Evolutionary conservation across 1,284 basidiomycete genomes (phyloP), one percentile per base, ranked within the genome.

Genomic region (Exobasidium cylindrosporum): DNA sequence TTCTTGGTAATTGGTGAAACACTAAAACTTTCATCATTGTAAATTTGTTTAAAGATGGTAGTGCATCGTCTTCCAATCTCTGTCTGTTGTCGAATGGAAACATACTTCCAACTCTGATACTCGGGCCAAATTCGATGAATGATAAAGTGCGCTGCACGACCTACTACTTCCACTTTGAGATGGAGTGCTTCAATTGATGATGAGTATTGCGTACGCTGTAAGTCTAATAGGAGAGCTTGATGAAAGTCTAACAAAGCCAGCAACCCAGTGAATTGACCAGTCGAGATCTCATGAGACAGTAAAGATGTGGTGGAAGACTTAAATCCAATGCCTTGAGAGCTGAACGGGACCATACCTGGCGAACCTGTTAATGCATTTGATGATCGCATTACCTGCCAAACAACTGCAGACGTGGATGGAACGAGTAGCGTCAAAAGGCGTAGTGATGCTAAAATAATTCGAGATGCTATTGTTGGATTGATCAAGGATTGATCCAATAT

Each of bases 111-210:
- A 4, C 86, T 85, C 54, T 87, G 81, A 74, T 91, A 88, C 69
- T 90, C 89, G 0, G 89, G 84, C 91, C 92, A 94, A 30, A 94
- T 86, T 76, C 90, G 88, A 24, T 87, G 86, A 70, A 90, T 88
- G 7, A 92, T 84, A 73, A 93, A 92, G 17, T 83, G 84, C 7
- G 86, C 83, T 0, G 89, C 89, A 31, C 91, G 87, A 54, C 88
- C 81, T 11, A 94, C 83, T 4, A 94, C 91, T 62, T 89, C 88
- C 65, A 89, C 88, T 79, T 92, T 93, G 53, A 90, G 81, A 63
- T 87, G 85, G 58, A 85, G 85, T 21, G 90, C 81, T 5, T 80
- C 74, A 30, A 61, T 83, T 0, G 86, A 82, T 30, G 87, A 81
- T 7, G 81, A 78, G 14, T 85, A 72, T 44, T 84, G 83, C 0